These are phyloP conservation scores for Chlorokybus atmophyticus DNA, from an alignment of 139 green algal genomes.

Conservation along the genomic window DNA sequence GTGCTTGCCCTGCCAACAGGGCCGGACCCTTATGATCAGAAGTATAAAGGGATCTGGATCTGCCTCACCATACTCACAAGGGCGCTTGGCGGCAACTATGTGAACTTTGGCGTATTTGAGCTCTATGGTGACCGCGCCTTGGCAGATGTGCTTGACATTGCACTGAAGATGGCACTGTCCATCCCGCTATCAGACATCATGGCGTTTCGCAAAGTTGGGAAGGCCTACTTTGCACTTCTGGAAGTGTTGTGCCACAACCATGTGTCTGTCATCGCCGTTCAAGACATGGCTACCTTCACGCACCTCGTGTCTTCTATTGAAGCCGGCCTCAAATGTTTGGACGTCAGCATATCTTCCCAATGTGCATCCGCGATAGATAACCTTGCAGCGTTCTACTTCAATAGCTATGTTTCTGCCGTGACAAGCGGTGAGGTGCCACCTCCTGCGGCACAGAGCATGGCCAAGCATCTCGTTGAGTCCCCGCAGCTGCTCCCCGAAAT, in stretches of 20 bases:
- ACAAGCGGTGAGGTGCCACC: slow-evolving; percentile 4
- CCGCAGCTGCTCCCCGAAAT: slow-evolving; percentile 32
- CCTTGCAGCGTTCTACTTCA: slow-evolving; percentile 74
- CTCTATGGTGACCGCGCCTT: slow-evolving; percentile 89
- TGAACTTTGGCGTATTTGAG: slow-evolving; percentile 98
- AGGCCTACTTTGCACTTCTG: slow-evolving; percentile 72
- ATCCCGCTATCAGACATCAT: slow-evolving; percentile 65
- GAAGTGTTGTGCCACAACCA: slow-evolving; percentile 80
- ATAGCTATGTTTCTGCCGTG: slow-evolving; percentile 17
- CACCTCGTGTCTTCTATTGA: slow-evolving; percentile 73
- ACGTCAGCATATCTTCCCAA: slow-evolving; percentile 53
- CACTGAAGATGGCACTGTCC: slow-evolving; percentile 69
- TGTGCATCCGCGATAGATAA: slow-evolving; percentile 84
- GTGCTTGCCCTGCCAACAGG: slow-evolving; percentile 30
- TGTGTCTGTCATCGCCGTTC: slow-evolving; percentile 37
- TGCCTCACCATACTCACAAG: slow-evolving; percentile 54
- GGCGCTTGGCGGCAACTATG: slow-evolving; percentile 85
- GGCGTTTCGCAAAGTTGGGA: slow-evolving; percentile 62
- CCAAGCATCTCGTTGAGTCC: slow-evolving; percentile 13
- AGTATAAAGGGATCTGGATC: slow-evolving; percentile 93
- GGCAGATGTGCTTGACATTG: slow-evolving; percentile 72
- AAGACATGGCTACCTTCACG: slow-evolving; percentile 66
- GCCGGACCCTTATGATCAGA: slow-evolving; percentile 47
- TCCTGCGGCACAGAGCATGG: slow-evolving; percentile 15
- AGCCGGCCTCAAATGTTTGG: slow-evolving; percentile 63